A percentile compares a stretch with the other conserved stretches of the same genome.
These are phyloP conservation scores for Candida tropicalis DNA, from an alignment of 1,139 yeast species.

Conservation along the genomic window DNA sequence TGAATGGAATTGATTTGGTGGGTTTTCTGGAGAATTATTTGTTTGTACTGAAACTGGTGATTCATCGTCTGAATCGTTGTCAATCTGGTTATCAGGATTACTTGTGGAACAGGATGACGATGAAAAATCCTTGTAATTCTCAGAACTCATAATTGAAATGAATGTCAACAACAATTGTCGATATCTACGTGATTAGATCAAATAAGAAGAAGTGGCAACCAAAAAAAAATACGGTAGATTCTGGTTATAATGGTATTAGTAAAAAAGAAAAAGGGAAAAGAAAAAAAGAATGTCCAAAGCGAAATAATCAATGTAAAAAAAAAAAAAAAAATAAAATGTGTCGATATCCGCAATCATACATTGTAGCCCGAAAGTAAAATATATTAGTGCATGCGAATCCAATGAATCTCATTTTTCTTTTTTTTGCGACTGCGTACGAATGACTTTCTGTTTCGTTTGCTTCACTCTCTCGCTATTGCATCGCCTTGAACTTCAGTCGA, in stretches of 20 bases:
- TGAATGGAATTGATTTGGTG: conserved; percentile 6
- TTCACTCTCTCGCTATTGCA: too few species aligned
- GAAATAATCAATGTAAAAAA: too few species aligned
- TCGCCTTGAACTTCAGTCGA: too few species aligned
- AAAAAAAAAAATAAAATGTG: background rate
- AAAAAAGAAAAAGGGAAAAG: background rate
- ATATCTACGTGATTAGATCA: background rate
- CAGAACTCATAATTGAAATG: conserved; percentile 3
- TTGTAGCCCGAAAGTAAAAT: background rate
- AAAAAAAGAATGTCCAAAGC: background rate
- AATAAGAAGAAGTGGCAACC: conserved; percentile 2
- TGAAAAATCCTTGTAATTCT: background rate
- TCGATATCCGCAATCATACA: background rate
- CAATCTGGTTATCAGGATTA: background rate
- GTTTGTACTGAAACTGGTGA: conserved; percentile 10
- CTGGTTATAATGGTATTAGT: too few species aligned
- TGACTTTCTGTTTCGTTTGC: too few species aligned
- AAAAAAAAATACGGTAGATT: background rate
- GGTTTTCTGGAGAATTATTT: conserved; percentile 6
- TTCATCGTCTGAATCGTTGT: conserved; percentile 8
- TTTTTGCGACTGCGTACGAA: too few species aligned
- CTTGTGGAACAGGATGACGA: background rate
- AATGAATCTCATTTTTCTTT: too few species aligned
- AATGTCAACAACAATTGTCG: background rate
- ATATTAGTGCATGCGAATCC: background rate